phyloP scores from a whole-genome alignment of 352 stramenopile species.

The Pythium biforme region DNA sequence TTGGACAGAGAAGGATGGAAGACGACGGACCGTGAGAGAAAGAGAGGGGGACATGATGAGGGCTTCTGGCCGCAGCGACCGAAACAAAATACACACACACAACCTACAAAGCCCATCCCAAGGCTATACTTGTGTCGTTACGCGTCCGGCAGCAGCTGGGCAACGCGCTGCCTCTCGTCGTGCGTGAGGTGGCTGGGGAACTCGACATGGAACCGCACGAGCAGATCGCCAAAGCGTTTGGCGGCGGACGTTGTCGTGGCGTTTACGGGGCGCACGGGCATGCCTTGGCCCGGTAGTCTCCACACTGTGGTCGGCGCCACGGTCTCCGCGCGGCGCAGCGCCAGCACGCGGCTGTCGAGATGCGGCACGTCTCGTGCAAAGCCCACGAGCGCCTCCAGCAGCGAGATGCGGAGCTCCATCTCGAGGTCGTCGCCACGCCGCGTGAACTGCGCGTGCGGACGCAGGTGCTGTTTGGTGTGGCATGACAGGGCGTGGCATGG shows the following conservation, averaged over 20 bases:
- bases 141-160: slow-evolving; percentile 8
- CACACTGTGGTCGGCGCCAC: slow-evolving; percentile 85
- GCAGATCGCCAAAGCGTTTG: slow-evolving; percentile 60
- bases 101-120: not conserved
- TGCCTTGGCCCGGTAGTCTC: slow-evolving; percentile 86
- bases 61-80: not conserved
- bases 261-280: slow-evolving; percentile 80
- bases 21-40: no score
- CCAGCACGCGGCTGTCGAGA: slow-evolving; percentile 86
- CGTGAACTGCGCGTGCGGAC: slow-evolving; percentile 70
- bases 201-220: slow-evolving; percentile 91
- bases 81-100: slow-evolving; percentile 14
- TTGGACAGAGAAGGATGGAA: no score
- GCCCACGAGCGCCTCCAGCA: slow-evolving; percentile 92
- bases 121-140: not conserved
- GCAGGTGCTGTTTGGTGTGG: not conserved
- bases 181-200: slow-evolving; percentile 73
- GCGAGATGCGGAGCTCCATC: slow-evolving; percentile 88
- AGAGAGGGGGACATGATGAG: no score
- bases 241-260: slow-evolving; percentile 36
- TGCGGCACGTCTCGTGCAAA: slow-evolving; percentile 87
- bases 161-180: slow-evolving; percentile 11
- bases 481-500: not conserved
- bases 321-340: slow-evolving; percentile 66
- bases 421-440: slow-evolving; percentile 90